phyloP scores from a whole-genome alignment of 1,284 basidiomycete genomes.

The Cryptococcus deneoformans region DNA sequence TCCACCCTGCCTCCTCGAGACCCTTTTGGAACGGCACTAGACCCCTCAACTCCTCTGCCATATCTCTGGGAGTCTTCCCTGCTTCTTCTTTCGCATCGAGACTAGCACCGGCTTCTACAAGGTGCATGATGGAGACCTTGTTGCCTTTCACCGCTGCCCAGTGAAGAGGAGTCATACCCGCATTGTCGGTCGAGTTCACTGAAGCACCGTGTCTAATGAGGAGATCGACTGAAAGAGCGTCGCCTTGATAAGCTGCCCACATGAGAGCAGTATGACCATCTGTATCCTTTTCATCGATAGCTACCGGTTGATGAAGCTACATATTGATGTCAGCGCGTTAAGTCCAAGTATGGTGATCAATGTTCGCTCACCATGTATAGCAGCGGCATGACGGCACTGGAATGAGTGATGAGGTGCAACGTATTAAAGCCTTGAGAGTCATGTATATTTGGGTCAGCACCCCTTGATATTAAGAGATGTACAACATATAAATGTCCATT shows the following conservation, averaged over 20 bases:
- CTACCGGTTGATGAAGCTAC: slow-evolving; percentile 78
- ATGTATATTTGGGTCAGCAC: slow-evolving; percentile 84
- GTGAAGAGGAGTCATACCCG: slow-evolving; percentile 86
- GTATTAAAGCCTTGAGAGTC: slow-evolving; percentile 98
- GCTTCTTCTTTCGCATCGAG: slow-evolving; percentile 75
- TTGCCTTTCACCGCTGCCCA: slow-evolving; percentile 99
- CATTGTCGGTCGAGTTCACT: slow-evolving; percentile 69
- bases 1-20: slow-evolving; percentile 67
- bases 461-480: slow-evolving; percentile 81
- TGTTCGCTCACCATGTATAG: slow-evolving; percentile 63
- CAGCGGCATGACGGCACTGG: slow-evolving; percentile 88
- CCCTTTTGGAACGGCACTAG: slow-evolving; percentile 83
- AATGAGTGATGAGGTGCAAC: slow-evolving; percentile 92
- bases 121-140: slow-evolving; percentile 71
- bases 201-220: slow-evolving; percentile 85
- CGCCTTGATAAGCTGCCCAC: slow-evolving; percentile 99
- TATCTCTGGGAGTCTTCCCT: slow-evolving; percentile 86
- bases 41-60: slow-evolving; percentile 91
- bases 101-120: slow-evolving; percentile 83
- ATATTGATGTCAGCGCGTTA: background rate
- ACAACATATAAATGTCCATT: slow-evolving; percentile 95
- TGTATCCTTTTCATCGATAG: slow-evolving; percentile 80
- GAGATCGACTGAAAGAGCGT: slow-evolving; percentile 90
- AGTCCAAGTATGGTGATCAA: background rate
- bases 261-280: slow-evolving; percentile 95